Base-by-base conservation (phyloP, 805 yeast genomes). In the Grigorovia jiainica region DNA sequence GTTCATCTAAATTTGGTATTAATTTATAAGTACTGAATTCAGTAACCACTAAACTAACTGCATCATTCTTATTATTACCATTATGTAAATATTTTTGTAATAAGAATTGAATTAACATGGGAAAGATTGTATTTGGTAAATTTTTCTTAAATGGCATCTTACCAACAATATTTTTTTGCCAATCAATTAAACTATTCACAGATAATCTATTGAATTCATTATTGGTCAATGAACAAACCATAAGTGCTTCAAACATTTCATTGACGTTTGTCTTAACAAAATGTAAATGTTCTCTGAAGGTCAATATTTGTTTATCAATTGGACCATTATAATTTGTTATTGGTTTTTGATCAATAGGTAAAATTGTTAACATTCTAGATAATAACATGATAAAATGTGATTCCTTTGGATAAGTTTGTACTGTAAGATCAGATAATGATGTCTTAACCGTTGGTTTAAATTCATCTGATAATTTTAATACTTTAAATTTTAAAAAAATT, bases 241-340 rank as follows among this genome's bases (percentile, higher is more conserved):
- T 53, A 39, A 68, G 71, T 37, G 69, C 67, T 49, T 77, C 82
- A 23, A 77, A 56, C n/a, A 79, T 60, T 47, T 77, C 78, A 45
- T 75, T 71, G 21, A 78, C 55, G 34, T 69, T 70, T 18, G 60
- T 63, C 24, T 71, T 71, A 38, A 82, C 58, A 38, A 72, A 72
- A 42, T 76, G 70, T 37, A 82, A 57, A 43, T 77, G 76, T 16
- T 87, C 79, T 54, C 87, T 72, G 57, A 81, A 82, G 35, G 76
- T 73, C 38, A 84, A 65, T 29, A 85, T 65, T 31, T 75, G 72
- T 49, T 80, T 74, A 15, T 86, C 82, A 27, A 86, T 67, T 11
- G 87, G 87, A 2, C 89, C 89, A 36, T 73, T 72, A 61, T 76
- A 79, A 33, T 34, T 34, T 39, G 72, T 75, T 32, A 67, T 67